phyloP scores from a whole-genome alignment of 164 flowering plant genomes.

The Macadamia tetraphylla region DNA sequence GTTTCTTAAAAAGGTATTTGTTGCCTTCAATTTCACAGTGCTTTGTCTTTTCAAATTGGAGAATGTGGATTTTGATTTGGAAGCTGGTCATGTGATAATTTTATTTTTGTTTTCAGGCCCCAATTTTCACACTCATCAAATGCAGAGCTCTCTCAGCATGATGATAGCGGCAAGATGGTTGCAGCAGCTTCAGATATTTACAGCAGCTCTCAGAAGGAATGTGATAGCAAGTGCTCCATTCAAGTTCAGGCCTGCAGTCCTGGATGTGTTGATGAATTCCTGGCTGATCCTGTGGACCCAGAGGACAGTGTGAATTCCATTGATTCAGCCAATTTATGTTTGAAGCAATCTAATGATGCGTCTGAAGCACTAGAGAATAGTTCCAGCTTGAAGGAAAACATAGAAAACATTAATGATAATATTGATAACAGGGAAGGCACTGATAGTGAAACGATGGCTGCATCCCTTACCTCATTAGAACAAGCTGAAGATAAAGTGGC shows the following conservation, averaged over 20 bases:
- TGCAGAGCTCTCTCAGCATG: slow-evolving; percentile 13
- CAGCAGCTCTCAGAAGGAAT: slow-evolving; percentile 13
- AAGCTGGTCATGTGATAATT: neutral
- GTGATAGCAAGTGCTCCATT: slow-evolving; percentile 9
- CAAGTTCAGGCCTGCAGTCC: slow-evolving; percentile 24
- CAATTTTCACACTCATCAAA: slow-evolving; percentile 12
- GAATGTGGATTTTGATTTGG: neutral
- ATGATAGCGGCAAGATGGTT: slow-evolving; percentile 9
- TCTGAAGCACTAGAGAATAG: slow-evolving; percentile 8
- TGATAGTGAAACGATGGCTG: neutral
- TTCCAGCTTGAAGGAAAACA: slow-evolving; percentile 9
- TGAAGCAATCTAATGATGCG: slow-evolving; percentile 17
- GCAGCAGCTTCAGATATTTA: slow-evolving; percentile 8
- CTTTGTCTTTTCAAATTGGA: neutral
- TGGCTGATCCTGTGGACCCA: slow-evolving; percentile 31
- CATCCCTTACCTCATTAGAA: slow-evolving; percentile 7
- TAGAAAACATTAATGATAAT: slow-evolving; percentile 2
- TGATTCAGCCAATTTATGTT: slow-evolving; percentile 6
- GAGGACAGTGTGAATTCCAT: slow-evolving; percentile 17
- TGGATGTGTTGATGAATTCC: slow-evolving; percentile 28
- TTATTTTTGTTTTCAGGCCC: slow-evolving; percentile 20
- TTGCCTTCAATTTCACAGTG: neutral
- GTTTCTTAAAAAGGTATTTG: slow-evolving; percentile 27
- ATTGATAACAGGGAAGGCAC: neutral
- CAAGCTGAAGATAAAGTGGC: slow-evolving; percentile 12